These are phyloP conservation scores for Beauveria pseudobassiana DNA, from an alignment of 2,329 filamentous ascomycete species.

Conservation along the genomic window DNA sequence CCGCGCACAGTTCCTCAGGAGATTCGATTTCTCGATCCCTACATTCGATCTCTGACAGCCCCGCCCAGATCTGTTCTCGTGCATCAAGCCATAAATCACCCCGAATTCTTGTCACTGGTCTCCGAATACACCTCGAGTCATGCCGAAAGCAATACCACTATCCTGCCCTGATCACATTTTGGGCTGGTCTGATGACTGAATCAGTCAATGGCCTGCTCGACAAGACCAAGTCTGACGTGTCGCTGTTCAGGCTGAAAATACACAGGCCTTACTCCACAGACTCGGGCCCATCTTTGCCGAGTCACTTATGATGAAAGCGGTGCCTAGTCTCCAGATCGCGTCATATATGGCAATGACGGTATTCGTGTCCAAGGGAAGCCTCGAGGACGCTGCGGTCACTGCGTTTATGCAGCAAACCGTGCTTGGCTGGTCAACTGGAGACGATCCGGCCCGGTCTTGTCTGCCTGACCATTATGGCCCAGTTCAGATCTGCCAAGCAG, in stretches of 20 bases:
- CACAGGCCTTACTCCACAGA: constrained; percentile 66
- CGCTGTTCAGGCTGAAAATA: constrained; percentile 69
- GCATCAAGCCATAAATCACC: constrained; percentile 72
- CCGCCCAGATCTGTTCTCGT: constrained; percentile 78
- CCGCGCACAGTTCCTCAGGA: constrained; percentile 65
- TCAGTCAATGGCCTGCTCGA: constrained; percentile 78
- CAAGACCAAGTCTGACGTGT: constrained; percentile 62
- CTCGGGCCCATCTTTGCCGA: constrained; percentile 65
- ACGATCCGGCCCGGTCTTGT: constrained; percentile 68
- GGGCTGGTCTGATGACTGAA: constrained; percentile 83
- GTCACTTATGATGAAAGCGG: constrained; percentile 66
- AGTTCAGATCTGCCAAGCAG: constrained; percentile 64
- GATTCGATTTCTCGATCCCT: constrained; percentile 80
- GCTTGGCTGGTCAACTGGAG: constrained; percentile 65
- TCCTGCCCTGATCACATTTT: constrained; percentile 75
- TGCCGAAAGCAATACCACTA: constrained; percentile 67
- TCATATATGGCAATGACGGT: constrained; percentile 89
- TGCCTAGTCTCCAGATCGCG: constrained; percentile 72
- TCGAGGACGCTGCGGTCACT: constrained; percentile 74
- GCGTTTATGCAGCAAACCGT: constrained; percentile 86
- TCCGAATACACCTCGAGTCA: constrained; percentile 74
- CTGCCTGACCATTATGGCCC: constrained; percentile 73
- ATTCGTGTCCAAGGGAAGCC: constrained; percentile 71
- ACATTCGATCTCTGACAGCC: constrained; percentile 67
- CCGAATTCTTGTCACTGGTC: constrained; percentile 65